Evolutionary conservation across 257 asterid species (phyloP), one percentile per base, ranked within the genome.

Genomic region (Nemophila menziesii): DNA sequence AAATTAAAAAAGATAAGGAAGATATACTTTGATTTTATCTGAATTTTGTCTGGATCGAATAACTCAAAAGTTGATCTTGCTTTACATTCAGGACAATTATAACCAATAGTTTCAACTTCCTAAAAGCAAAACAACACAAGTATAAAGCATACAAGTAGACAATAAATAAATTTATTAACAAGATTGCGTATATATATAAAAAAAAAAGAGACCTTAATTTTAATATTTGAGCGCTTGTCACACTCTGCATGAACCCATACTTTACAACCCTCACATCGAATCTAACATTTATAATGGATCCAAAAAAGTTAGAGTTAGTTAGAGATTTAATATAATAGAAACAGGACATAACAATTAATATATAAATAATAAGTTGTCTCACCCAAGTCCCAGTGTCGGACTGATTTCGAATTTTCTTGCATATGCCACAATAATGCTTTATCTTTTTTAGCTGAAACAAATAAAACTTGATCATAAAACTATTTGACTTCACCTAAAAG

Each of bases 161-260:
- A 40, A 5, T 48, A 5, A 13, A 13, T 13, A 29, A 44, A 47
- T 44, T n/a, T n/a, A n/a, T n/a, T 54, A 58, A 44, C 39, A 39
- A 54, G 37, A 21, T 51, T 16, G 41, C 52, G 11, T 39, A 56
- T 16, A 37, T 29, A 29, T 54, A 37, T 49, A 41, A 49, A 58
- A 22, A 27, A 46, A 33, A 21, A 43, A 16, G 39, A 50, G 51
- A 90, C 96, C 94, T 90, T 69, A 50, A 63, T 61, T 37, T 61
- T 65, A 62, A 23, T 55, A 65, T 64, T 60, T 5, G 86, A 75
- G 34, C 71, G 74, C 69, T 60, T 85, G 81, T 85, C 94, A 61
- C 98, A 90, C 67, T 84, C 96, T 46, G 96, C 79, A 48, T 85
- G 98, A 68, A 81, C 82, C 95, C 96, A 81, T 58, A 66, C 92